Percentiles rank a stretch among this genome's conserved stretches.
Conservation (phyloP, 1,139 yeast genomes). For the Geotrichum candidum region DNA sequence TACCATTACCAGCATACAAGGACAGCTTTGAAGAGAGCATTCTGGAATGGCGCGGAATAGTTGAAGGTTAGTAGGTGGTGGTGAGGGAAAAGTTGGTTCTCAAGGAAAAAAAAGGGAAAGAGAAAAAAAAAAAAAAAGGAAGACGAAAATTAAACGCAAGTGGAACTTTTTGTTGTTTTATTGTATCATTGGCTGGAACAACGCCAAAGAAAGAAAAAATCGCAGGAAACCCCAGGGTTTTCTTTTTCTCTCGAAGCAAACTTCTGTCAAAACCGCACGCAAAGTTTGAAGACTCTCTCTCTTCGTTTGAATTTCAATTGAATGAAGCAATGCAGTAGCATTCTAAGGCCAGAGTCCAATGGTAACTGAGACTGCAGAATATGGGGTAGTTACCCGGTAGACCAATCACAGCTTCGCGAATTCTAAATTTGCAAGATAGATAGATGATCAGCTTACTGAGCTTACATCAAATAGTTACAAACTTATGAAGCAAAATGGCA, state of each 20-base stretch:
- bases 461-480: too few relatives aligned
- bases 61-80: background rate
- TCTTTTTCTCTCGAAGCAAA: too few relatives aligned
- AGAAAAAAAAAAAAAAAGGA: background rate
- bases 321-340: background rate
- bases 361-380: background rate
- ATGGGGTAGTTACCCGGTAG: background rate
- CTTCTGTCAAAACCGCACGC: too few relatives aligned
- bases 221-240: background rate
- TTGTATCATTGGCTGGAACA: background rate
- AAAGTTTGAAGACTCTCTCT: too few relatives aligned
- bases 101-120: background rate
- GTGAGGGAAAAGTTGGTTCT: background rate
- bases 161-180: background rate
- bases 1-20: background rate
- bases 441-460: too few relatives aligned
- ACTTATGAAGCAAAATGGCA: too few relatives aligned
- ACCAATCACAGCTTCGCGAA: background rate
- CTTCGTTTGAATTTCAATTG: background rate
- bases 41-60: constrained; percentile 2
- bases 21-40: constrained; percentile 8
- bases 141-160: background rate
- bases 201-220: background rate
- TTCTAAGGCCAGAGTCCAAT: background rate
- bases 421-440: background rate